Base-by-base conservation (phyloP, 2,329 filamentous ascomycete genomes). In the Neofusicoccum kwambonambiense region DNA sequence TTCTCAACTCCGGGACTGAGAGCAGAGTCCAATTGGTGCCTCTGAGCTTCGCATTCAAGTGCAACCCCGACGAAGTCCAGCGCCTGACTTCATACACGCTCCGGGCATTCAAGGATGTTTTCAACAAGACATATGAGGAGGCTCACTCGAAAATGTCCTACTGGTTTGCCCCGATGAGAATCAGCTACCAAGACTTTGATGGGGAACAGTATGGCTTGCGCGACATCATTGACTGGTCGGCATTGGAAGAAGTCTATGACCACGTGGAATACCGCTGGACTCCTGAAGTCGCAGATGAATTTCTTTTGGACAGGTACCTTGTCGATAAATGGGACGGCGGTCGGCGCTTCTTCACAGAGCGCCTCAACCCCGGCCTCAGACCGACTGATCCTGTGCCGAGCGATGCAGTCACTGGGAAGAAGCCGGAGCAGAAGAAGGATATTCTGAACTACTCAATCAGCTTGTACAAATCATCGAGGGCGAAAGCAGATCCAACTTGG, bases 391-490 rank as follows among this genome's bases (percentile, higher is more conserved):
- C 82, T 1, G 86, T 92, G 5, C 90, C 90, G 0, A 77, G 81
- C 1, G 70, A 67, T 41, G 57, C 64, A 7, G 50, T 58, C 39
- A 54, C 42, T 5, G 60, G 54, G 15, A 67, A 62, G 45, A 78
- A 78, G 67, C 79, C 70, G 75, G 83, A 67, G 70, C 74, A 75
- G 76, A 86, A 76, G 74, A 81, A 82, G 19, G 89, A 86, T 63
- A 96, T 98, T 68, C 85, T 94, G 67, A 89, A 93, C 69, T 98
- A 95, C 77, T 93, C 89, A 60, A 85, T 90, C 70, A 96, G 91
- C 73, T 80, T 93, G 17, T 94, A 86, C 78, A 81, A 83, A 4
- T 90, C 87, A 22, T 78, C 87, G 66, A 81, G 86, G 63, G 68
- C 78, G 17, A 80, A 79, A 35, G 22, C 12, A 72, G 67, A 70